phyloP scores from a whole-genome alignment of 345 rosid genomes.

The Garcia nutans region DNA sequence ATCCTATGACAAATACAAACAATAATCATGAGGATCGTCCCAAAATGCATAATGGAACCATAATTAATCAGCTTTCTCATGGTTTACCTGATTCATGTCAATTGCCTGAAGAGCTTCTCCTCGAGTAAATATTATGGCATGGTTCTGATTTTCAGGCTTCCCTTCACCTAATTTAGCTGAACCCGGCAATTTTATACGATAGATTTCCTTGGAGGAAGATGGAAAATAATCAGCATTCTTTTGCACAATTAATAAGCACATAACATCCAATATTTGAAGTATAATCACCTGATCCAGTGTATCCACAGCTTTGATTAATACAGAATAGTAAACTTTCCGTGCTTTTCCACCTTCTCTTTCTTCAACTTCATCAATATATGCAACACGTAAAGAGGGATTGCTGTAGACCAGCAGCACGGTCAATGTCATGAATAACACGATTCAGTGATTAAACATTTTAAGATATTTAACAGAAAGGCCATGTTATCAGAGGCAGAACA shows the following conservation, averaged over 20 bases:
- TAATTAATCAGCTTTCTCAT: not conserved
- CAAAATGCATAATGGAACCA: not conserved
- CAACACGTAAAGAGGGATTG: constrained; percentile 91
- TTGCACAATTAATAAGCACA: not conserved
- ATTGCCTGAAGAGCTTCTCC: constrained; percentile 98
- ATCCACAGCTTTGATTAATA: constrained; percentile 81
- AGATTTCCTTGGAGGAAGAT: constrained; percentile 66
- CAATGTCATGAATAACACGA: constrained; percentile 19
- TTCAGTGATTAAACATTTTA: constrained; percentile 6
- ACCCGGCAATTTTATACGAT: constrained; percentile 90
- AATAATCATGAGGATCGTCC: constrained; percentile 15
- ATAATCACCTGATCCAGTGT: constrained; percentile 84
- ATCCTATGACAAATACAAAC: constrained; percentile 49
- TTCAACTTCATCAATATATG: constrained; percentile 94
- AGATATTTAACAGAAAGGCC: constrained; percentile 1
- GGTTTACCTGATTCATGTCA: constrained; percentile 92
- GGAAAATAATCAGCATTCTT: constrained; percentile 19
- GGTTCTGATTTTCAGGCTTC: constrained; percentile 96
- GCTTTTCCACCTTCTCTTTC: constrained; percentile 73
- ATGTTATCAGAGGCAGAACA: constrained; percentile 31
- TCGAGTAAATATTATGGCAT: constrained; percentile 83
- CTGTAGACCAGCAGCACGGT: constrained; percentile 43
- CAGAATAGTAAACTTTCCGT: constrained; percentile 86
- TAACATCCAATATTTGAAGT: constrained; percentile 13
- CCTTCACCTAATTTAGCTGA: constrained; percentile 92